Conservation (phyloP, 2,329 filamentous ascomycete species). For the Penicillium concentricum region DNA sequence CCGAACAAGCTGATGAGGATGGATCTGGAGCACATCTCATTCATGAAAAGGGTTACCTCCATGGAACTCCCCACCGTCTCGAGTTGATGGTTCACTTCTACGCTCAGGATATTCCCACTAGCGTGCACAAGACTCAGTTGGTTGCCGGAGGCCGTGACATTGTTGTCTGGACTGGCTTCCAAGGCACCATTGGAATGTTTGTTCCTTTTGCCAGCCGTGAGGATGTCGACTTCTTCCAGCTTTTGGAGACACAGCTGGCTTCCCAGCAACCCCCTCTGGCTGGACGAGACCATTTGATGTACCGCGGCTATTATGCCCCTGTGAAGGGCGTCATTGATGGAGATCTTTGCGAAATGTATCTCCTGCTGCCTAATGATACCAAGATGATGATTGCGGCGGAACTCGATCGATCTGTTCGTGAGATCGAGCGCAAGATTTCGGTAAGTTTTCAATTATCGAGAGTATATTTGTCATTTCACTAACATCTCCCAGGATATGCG, state of each 20-base stretch:
- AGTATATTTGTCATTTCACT: neutral
- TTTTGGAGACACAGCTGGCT: conserved; percentile 82
- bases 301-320: conserved; percentile 91
- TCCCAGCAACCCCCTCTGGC: conserved; percentile 83
- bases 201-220: conserved; percentile 90
- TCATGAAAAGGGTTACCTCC: conserved; percentile 85
- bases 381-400: conserved; percentile 95
- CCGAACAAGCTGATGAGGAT: conserved; percentile 87
- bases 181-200: conserved; percentile 90
- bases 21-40: conserved; percentile 86
- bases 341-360: conserved; percentile 90
- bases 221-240: conserved; percentile 97
- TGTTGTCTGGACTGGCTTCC: conserved; percentile 88
- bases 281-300: conserved; percentile 93
- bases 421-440: conserved; percentile 95
- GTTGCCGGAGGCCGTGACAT: conserved; percentile 91
- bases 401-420: conserved; percentile 81
- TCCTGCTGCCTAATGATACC: conserved; percentile 78
- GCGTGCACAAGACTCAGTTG: conserved; percentile 82
- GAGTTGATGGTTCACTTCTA: conserved; percentile 86
- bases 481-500: conserved; percentile 52
- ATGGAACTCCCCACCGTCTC: conserved; percentile 81
- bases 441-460: conserved; percentile 40
- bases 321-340: conserved; percentile 97
- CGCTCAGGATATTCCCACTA: conserved; percentile 87